Conservation (phyloP, 1,284 basidiomycete species). For the Ustilago sp. region DNA sequence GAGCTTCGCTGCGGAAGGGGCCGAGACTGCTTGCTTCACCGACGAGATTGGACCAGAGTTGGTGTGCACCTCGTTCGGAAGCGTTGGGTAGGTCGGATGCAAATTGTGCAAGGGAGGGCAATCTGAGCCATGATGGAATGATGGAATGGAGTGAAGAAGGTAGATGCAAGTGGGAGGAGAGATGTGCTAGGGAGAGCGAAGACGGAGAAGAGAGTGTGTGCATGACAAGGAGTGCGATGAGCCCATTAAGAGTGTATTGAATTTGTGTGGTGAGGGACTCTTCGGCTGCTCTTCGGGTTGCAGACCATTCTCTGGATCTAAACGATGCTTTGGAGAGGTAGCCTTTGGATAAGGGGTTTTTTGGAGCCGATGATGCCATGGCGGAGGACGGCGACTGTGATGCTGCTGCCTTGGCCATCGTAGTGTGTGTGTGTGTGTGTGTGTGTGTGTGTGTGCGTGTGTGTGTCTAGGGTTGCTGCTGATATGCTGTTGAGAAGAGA, state of each 20-base stretch:
- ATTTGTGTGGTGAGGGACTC: constrained; percentile 39
- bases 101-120: constrained; percentile 53
- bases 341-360: constrained; percentile 16
- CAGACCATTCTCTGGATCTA: constrained; percentile 42
- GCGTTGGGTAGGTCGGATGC: constrained; percentile 60
- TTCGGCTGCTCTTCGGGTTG: constrained; percentile 44
- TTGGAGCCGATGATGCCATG: not conserved
- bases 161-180: constrained; percentile 55
- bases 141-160: constrained; percentile 52
- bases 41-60: constrained; percentile 32
- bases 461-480: not conserved
- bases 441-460: not conserved
- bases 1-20: constrained; percentile 60
- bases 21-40: constrained; percentile 39
- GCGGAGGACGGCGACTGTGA: constrained; percentile 23
- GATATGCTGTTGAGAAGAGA: not conserved
- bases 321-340: constrained; percentile 9
- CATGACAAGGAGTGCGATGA: constrained; percentile 55
- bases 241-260: constrained; percentile 50
- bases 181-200: constrained; percentile 55
- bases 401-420: constrained; percentile 31
- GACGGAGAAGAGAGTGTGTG: constrained; percentile 60
- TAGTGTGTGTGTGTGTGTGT: not conserved
- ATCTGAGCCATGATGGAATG: constrained; percentile 54
- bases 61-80: constrained; percentile 36